Conservation (phyloP, 495 filamentous ascomycete species). For the Hypoxylon perforatum region DNA sequence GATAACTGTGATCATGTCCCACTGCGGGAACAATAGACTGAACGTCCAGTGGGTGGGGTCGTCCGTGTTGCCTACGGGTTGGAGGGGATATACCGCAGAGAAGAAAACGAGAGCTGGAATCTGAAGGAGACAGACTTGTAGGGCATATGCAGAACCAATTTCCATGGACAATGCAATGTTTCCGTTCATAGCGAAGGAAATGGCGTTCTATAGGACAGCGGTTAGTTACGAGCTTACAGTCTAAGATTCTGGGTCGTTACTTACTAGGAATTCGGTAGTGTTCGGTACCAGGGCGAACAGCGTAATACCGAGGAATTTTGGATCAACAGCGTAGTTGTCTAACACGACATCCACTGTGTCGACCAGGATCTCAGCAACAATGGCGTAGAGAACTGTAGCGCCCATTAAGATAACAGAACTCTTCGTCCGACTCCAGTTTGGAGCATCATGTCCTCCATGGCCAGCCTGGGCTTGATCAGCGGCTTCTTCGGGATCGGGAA, state of each 20-base stretch:
- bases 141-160: conserved; percentile 95
- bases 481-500: conserved; percentile 54
- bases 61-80: conserved; percentile 54
- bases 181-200: conserved; percentile 99
- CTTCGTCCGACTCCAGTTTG: conserved; percentile 95
- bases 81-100: conserved; percentile 68
- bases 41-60: conserved; percentile 84
- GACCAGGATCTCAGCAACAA: conserved; percentile 97
- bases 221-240: conserved; percentile 47
- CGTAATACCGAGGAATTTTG: conserved; percentile 98
- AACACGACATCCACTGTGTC: conserved; percentile 96
- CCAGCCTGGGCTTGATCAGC: conserved; percentile 60
- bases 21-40: conserved; percentile 95
- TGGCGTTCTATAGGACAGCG: conserved; percentile 79
- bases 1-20: conserved; percentile 98
- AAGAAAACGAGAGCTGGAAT: conserved; percentile 94
- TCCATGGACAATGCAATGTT: conserved; percentile 99
- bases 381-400: conserved; percentile 91
- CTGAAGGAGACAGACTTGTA: conserved; percentile 97
- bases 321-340: conserved; percentile 88
- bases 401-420: conserved; percentile 88
- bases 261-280: conserved; percentile 96
- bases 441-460: conserved; percentile 91
- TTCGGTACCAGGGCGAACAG: conserved; percentile 97
- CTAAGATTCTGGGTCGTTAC: conserved; percentile 35